Evolutionary conservation across 2,329 filamentous ascomycete genomes (phyloP), one percentile per base, ranked within the genome.

Genomic region (Aspergillus costaricaensis): DNA sequence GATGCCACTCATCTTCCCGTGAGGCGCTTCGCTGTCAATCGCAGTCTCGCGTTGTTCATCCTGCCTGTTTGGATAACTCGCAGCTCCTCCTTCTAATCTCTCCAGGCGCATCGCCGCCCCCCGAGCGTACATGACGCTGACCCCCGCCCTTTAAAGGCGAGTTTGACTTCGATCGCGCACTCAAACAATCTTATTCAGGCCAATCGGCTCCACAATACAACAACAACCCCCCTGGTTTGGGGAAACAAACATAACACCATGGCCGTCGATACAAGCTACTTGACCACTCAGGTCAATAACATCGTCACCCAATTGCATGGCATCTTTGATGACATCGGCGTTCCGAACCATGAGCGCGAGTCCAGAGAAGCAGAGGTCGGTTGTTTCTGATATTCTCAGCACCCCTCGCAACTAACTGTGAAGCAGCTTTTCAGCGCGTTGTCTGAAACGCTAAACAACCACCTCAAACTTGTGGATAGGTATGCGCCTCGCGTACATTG

Each of bases 301-400:
- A 97, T 96, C 74, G 92, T 98, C 75, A 87, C 87, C 77, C 92
- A 97, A 79, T 85, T 99, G 62, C 94, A 98, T 79, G 91, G 90
- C 66, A 86, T 98, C 60, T 99, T 97, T 73, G 95, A 99, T 76
- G 94, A 99, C 75, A 99, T 99, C 72, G 95, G 95, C 61, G 91
- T 99, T n/a, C 87, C 94, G 27, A 87, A 82, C 72, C 92, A 96
- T 87, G 95, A 98, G 77, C 90, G 95, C 72, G 92, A 98, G 74
- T 84, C 86, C 53, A 86, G 95, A 71, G 94, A 98, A 75, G 86
- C 91, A 74, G 92, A 97, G 87, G 93, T 96, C 81, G 72, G 84
- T 71, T 57, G 21, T 43, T 23, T 58, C 38, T 44, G 38, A 36
- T 57, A 41, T 58, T 25, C 19, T 60, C 25, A 44, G 39, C 44